Evolutionary conservation across 176 grass and related monocot species (phyloP).

Genomic region (Poa pratensis): DNA sequence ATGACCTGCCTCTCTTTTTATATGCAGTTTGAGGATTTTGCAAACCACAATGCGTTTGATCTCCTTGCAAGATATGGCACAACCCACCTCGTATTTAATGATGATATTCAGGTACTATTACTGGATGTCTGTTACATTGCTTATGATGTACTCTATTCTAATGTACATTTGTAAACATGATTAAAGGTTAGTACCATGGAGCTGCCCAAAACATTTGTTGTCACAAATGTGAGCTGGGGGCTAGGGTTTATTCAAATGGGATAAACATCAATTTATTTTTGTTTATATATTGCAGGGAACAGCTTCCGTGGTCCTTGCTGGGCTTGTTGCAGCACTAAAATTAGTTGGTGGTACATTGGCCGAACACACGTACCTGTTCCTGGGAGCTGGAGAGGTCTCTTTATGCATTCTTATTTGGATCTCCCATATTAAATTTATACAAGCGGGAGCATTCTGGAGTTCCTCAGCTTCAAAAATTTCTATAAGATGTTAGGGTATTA

Average conservation of each 20-base stretch:
- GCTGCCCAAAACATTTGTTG: background rate
- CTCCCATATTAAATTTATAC: conserved; percentile 1
- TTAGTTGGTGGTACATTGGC: conserved; percentile 75
- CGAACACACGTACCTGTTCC: conserved; percentile 91
- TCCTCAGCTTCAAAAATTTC: conserved; percentile 10
- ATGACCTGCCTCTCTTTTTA: conserved; percentile 1
- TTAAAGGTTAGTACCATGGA: conserved; percentile 11
- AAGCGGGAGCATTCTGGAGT: background rate
- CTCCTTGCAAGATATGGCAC: conserved; percentile 88
- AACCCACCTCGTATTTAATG: conserved; percentile 95
- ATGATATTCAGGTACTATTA: conserved; percentile 88
- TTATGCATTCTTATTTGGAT: background rate
- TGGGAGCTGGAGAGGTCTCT: conserved; percentile 96
- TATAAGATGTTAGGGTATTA: background rate
- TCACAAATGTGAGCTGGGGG: background rate
- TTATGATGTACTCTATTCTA: conserved; percentile 21
- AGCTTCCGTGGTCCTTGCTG: conserved; percentile 91
- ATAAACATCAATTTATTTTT: conserved; percentile 11
- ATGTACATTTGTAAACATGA: conserved; percentile 23
- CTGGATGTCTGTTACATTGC: conserved; percentile 35
- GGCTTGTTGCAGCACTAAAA: conserved; percentile 79
- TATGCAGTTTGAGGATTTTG: conserved; percentile 93
- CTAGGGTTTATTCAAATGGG: conserved; percentile 24
- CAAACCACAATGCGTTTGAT: conserved; percentile 95
- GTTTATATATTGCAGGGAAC: conserved; percentile 69